These are phyloP conservation scores for Verticillium nubilum DNA, from an alignment of 2,329 filamentous ascomycete species.

Conservation along the genomic window DNA sequence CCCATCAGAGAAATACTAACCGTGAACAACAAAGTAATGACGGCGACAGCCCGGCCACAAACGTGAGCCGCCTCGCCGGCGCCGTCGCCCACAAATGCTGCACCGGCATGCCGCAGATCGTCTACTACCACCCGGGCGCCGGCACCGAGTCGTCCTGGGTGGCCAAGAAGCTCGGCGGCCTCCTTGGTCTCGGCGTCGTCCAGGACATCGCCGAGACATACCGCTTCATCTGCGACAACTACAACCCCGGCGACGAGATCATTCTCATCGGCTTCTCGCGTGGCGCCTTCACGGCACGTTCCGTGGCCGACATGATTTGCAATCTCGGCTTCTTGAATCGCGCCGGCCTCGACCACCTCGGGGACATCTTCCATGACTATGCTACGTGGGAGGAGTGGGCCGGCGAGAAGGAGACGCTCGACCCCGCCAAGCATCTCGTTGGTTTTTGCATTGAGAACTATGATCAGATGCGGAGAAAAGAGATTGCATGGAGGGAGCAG, in stretches of 20 bases:
- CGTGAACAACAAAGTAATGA: conserved; percentile 10
- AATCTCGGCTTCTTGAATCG: conserved; percentile 10
- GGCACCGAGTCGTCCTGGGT: conserved; percentile 18
- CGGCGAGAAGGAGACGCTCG: background rate
- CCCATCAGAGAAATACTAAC: background rate
- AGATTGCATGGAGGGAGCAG: background rate
- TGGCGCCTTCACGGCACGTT: conserved; percentile 29
- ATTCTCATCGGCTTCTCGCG: conserved; percentile 30
- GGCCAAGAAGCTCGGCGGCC: conserved; percentile 16
- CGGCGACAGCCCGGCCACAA: conserved; percentile 20
- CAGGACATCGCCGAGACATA: conserved; percentile 27
- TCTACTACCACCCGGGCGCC: conserved; percentile 31
- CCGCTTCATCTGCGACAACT: conserved; percentile 30
- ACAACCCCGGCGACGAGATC: conserved; percentile 24
- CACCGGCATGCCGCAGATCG: conserved; percentile 24
- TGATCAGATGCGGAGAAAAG: background rate
- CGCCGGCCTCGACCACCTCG: conserved; percentile 6
- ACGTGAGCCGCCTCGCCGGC: conserved; percentile 26
- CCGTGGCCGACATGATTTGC: conserved; percentile 20
- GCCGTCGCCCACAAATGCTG: conserved; percentile 21
- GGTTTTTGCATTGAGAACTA: conserved; percentile 5
- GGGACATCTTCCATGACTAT: conserved; percentile 11
- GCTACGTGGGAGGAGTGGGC: conserved; percentile 8
- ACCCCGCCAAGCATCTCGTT: conserved; percentile 3
- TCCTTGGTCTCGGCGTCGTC: conserved; percentile 17